A percentile compares a stretch with the other conserved stretches of the same genome.
Conservation (phyloP, 345 rosid species). For the Populus davidiana region DNA sequence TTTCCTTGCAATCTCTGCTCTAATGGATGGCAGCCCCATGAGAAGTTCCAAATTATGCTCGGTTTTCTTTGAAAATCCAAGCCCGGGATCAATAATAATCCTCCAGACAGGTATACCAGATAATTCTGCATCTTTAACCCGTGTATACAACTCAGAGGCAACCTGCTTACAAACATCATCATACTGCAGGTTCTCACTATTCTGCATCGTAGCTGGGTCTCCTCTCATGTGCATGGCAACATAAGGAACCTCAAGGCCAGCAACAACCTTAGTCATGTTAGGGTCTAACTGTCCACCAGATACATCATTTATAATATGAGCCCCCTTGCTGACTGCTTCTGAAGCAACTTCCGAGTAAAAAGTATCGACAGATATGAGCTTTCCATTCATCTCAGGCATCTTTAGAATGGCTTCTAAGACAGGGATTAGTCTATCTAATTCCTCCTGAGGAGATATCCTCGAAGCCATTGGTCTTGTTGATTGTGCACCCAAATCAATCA, state of each 20-base stretch:
- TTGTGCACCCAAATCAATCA: conserved; percentile 85
- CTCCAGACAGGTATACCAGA: conserved; percentile 91
- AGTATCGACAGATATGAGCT: conserved; percentile 77
- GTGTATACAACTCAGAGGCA: conserved; percentile 58
- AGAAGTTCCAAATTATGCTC: conserved; percentile 74
- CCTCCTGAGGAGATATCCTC: conserved; percentile 64
- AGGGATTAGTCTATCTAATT: conserved; percentile 65
- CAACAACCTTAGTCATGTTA: conserved; percentile 63
- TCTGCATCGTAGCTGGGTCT: conserved; percentile 84
- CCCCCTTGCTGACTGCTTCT: conserved; percentile 76
- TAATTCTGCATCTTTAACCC: conserved; percentile 62
- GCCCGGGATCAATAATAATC: conserved; percentile 78
- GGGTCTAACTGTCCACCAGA: conserved; percentile 75
- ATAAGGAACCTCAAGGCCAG: conserved; percentile 66
- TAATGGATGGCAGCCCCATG: conserved; percentile 48
- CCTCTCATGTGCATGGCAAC: conserved; percentile 97
- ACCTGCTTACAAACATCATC: conserved; percentile 64
- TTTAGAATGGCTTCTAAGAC: conserved; percentile 58
- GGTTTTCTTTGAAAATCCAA: conserved; percentile 81
- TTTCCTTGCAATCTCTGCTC: conserved; percentile 60
- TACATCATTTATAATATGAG: conserved; percentile 80
- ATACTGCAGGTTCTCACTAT: conserved; percentile 59
- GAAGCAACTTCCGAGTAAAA: conserved; percentile 81
- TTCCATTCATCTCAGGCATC: conserved; percentile 87
- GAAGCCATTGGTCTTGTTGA: conserved; percentile 85